Conservation (phyloP, 2,329 filamentous ascomycete genomes). For the Endoconidiophora polonica region DNA sequence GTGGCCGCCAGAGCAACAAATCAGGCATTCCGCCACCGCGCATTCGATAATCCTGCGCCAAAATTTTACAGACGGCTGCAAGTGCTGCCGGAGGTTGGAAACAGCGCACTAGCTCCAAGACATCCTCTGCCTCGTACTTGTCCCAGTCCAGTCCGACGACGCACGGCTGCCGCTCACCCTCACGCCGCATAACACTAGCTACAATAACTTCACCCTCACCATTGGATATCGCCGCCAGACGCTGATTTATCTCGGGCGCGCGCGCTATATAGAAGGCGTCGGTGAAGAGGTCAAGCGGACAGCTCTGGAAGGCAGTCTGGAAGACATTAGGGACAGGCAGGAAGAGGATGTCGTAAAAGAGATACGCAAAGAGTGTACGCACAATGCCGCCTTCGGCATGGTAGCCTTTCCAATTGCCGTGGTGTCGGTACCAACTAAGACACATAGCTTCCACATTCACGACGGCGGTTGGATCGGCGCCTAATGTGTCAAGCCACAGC, state of each 20-base stretch:
- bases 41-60: constrained; percentile 90
- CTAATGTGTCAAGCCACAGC: constrained; percentile 67
- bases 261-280: constrained; percentile 80
- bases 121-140: constrained; percentile 53
- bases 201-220: constrained; percentile 55
- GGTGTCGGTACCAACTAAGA: constrained; percentile 62
- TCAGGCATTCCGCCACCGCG: constrained; percentile 74
- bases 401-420: constrained; percentile 77
- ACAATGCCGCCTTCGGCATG: constrained; percentile 85
- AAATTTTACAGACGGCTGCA: constrained; percentile 73
- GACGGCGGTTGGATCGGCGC: constrained; percentile 41
- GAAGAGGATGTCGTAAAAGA: constrained; percentile 90
- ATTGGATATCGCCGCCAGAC: constrained; percentile 75
- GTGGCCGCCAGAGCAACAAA: constrained; percentile 64
- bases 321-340: constrained; percentile 92
- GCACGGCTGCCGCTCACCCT: constrained; percentile 58
- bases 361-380: constrained; percentile 75
- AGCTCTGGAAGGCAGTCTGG: constrained; percentile 87
- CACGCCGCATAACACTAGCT: constrained; percentile 46
- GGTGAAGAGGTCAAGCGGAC: constrained; percentile 79
- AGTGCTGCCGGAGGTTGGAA: constrained; percentile 61
- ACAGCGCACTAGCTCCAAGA: constrained; percentile 61
- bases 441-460: constrained; percentile 93
- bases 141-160: constrained; percentile 89
- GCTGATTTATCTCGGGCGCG: constrained; percentile 76